Evolutionary conservation across 495 filamentous ascomycete species (phyloP), one percentile per base, ranked within the genome.

Genomic region (Aspergillus wentii): DNA sequence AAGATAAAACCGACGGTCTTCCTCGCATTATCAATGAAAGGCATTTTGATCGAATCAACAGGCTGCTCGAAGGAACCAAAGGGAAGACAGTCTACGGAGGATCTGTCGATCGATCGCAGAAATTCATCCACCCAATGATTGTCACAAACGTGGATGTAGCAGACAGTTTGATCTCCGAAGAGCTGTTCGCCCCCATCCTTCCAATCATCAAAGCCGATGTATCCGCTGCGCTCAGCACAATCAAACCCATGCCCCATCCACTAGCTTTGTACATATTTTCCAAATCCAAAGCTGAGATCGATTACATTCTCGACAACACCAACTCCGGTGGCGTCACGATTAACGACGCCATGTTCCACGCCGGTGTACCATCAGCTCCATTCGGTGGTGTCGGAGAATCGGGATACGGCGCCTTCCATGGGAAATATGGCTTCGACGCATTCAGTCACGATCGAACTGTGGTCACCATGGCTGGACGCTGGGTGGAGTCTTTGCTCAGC

Each of bases 171-270:
- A 66, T 94, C 41, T 53, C 61, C 40, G 78, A 89, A 27, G 90
- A 96, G 64, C 75, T 80, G 22, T 96, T 95, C 54, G 90, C 88
- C 3, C 87, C 90, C 1, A 73, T 94, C 32, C 82, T 90, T 27
- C 78, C 85, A 33, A 72, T 94, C 34, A 57, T 86, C 10, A 72
- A 80, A 4, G 76, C 85, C n/a, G n/a, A n/a, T n/a, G n/a, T n/a
- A n/a, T n/a, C n/a, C n/a, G n/a, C n/a, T n/a, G n/a, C n/a, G n/a
- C n/a, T n/a, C n/a, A n/a, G n/a, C n/a, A n/a, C n/a, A n/a, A n/a
- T n/a, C n/a, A n/a, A n/a, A 28, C 60, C 76, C 23, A 69, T 72
- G 68, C 30, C 88, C 80, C 8, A 83, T 79, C 13, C 71, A 0
- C 48, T 94, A 10, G 77, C 75, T 4, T 64, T 94, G 26, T 90